A percentile compares a stretch with the other conserved stretches of the same genome.
phyloP scores from a whole-genome alignment of 805 yeast species.

The Candida sakaeoensis region DNA sequence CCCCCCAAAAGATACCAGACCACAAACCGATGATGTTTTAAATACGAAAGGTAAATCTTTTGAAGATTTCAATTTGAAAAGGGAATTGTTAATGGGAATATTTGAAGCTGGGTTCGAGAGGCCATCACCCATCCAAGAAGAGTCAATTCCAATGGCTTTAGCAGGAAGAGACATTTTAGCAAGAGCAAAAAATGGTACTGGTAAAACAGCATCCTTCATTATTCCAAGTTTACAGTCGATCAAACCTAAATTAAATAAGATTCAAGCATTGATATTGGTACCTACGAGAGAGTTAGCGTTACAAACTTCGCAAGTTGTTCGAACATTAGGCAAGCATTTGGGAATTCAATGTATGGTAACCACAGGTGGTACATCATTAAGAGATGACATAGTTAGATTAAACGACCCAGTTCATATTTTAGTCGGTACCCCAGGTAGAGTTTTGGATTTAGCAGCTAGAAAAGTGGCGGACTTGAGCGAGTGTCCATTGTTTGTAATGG shows the following conservation, averaged over 20 bases:
- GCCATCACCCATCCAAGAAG: slow-evolving; percentile 98
- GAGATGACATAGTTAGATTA: slow-evolving; percentile 91
- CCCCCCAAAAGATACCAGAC: slow-evolving; percentile 72
- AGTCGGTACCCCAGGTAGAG: slow-evolving; percentile 98
- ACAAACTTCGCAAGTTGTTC: slow-evolving; percentile 96
- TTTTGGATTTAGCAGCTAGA: slow-evolving; percentile 88
- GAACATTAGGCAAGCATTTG: slow-evolving; percentile 91
- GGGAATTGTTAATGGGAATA: slow-evolving; percentile 96
- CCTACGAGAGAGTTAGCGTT: slow-evolving; percentile 98
- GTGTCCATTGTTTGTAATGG: slow-evolving; percentile 90
- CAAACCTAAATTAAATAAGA: slow-evolving; percentile 77
- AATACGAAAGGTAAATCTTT: slow-evolving; percentile 87
- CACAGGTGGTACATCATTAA: slow-evolving; percentile 93
- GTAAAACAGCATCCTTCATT: slow-evolving; percentile 96
- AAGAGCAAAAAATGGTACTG: slow-evolving; percentile 97
- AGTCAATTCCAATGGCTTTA: slow-evolving; percentile 90
- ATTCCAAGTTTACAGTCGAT: slow-evolving; percentile 89
- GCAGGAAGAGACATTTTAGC: slow-evolving; percentile 96
- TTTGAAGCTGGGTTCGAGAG: slow-evolving; percentile 98
- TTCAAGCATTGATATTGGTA: slow-evolving; percentile 89
- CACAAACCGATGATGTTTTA: slow-evolving; percentile 94
- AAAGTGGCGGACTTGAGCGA: slow-evolving; percentile 80
- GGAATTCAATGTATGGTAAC: slow-evolving; percentile 94
- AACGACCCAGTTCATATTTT: slow-evolving; percentile 90
- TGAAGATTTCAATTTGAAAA: slow-evolving; percentile 86